A percentile compares a stretch with the other conserved stretches of the same genome.
phyloP scores from a whole-genome alignment of 2,329 filamentous ascomycete genomes.

The Colletotrichum simmondsii region DNA sequence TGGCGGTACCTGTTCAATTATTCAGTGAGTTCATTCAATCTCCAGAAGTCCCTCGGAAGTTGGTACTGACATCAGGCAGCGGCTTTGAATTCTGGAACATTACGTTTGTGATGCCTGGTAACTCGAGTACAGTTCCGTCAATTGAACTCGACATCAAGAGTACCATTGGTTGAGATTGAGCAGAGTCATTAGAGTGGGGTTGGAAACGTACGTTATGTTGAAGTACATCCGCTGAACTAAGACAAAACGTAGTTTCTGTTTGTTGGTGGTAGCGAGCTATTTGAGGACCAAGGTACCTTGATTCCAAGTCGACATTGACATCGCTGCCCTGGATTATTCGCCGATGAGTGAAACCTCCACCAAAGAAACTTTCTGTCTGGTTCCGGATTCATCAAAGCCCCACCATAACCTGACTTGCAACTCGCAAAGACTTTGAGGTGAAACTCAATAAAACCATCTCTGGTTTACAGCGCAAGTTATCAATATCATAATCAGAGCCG shows the following conservation, averaged over 20 bases:
- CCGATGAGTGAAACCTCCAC: not conserved
- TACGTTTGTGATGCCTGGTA: constrained; percentile 51
- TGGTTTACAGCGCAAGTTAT: not conserved
- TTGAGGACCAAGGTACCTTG: no score
- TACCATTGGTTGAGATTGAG: not conserved
- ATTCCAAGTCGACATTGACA: not conserved
- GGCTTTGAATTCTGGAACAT: constrained; percentile 45
- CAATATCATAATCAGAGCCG: not conserved
- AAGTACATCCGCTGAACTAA: no score
- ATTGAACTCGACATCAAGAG: not conserved
- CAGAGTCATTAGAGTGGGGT: no score
- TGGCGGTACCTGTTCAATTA: constrained; percentile 10
- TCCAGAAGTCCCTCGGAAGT: no score
- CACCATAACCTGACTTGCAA: not conserved
- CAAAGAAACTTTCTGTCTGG: not conserved
- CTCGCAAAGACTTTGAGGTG: not conserved
- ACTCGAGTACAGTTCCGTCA: constrained; percentile 35
- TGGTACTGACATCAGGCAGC: not conserved
- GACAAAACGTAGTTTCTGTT: no score
- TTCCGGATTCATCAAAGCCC: not conserved
- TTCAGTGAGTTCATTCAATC: constrained; percentile 1
- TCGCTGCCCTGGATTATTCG: not conserved
- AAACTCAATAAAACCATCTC: not conserved
- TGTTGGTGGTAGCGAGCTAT: no score
- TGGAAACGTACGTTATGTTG: no score